These are phyloP conservation scores for Venturia pyrina DNA, from an alignment of 2,329 filamentous ascomycete genomes.

Conservation along the genomic window DNA sequence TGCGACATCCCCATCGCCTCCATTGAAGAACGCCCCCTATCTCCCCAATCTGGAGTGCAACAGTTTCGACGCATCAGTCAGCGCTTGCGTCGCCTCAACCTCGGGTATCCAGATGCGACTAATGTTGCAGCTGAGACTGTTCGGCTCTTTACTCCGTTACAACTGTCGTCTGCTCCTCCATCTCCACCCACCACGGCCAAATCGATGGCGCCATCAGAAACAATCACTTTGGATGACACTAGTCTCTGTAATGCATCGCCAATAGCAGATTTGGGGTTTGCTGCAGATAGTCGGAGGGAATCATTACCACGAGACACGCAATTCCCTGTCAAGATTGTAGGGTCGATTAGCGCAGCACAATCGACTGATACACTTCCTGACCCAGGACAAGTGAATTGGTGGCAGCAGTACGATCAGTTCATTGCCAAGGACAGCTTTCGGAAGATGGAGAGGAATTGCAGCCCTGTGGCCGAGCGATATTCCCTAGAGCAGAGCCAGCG, in stretches of 20 bases:
- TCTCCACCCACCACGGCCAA: background rate
- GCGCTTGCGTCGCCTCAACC: background rate
- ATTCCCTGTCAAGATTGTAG: background rate
- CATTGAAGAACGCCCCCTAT: background rate
- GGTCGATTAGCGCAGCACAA: background rate
- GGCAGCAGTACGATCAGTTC: slow-evolving; percentile 1
- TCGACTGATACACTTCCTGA: slow-evolving; percentile 2
- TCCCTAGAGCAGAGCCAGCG: background rate
- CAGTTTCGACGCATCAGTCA: background rate
- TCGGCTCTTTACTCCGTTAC: background rate
- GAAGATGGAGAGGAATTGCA: background rate
- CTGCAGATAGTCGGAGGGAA: background rate
- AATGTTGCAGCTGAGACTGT: background rate
- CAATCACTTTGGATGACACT: background rate
- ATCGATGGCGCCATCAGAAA: background rate
- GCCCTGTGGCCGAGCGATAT: background rate
- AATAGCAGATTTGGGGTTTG: background rate
- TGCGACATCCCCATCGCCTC: background rate
- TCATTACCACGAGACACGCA: background rate
- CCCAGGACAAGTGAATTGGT: background rate
- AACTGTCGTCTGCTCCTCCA: background rate
- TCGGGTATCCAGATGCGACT: background rate
- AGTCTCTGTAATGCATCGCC: background rate
- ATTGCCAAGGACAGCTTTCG: background rate
- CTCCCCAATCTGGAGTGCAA: background rate